These are phyloP conservation scores for Colletotrichum godetiae DNA, from an alignment of 2,329 filamentous ascomycete species.

Conservation along the genomic window DNA sequence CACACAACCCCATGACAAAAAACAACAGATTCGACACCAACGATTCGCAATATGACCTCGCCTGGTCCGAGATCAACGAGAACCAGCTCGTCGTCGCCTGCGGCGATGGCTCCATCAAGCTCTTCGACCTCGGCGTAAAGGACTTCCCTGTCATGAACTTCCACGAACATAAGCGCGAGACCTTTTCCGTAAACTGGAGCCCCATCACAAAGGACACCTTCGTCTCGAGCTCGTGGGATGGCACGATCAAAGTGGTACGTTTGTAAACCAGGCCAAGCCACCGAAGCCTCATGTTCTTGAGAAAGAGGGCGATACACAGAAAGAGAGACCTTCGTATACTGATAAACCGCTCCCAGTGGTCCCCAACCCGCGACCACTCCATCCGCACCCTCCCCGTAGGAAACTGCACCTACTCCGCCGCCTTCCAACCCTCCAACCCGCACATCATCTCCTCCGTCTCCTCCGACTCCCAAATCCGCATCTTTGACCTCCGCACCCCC, in stretches of 20 bases:
- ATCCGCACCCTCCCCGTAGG: constrained; percentile 90
- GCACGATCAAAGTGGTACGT: constrained; percentile 86
- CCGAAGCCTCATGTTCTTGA: too few species aligned
- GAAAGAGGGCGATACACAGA: too few species aligned
- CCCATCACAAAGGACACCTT: constrained; percentile 91
- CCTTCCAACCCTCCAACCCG: constrained; percentile 89
- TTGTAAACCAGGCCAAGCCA: too few species aligned
- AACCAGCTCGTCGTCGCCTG: constrained; percentile 91
- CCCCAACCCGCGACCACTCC: constrained; percentile 78
- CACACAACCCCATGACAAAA: neutral
- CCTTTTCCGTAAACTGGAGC: constrained; percentile 94
- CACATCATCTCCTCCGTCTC: constrained; percentile 88
- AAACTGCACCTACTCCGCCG: constrained; percentile 92
- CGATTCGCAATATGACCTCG: constrained; percentile 93
- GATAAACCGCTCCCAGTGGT: constrained; percentile 70
- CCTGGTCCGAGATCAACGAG: constrained; percentile 97
- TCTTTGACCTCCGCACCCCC: constrained; percentile 93
- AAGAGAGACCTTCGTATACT: neutral
- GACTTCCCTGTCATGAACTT: constrained; percentile 92
- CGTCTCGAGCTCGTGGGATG: constrained; percentile 93
- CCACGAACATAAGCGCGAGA: constrained; percentile 92
- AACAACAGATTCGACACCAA: constrained; percentile 87
- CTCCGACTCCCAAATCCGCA: constrained; percentile 86
- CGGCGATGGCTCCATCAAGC: constrained; percentile 93
- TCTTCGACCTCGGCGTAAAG: constrained; percentile 86